Conservation (phyloP, 345 rosid genomes). For the Cardamine occulta region DNA sequence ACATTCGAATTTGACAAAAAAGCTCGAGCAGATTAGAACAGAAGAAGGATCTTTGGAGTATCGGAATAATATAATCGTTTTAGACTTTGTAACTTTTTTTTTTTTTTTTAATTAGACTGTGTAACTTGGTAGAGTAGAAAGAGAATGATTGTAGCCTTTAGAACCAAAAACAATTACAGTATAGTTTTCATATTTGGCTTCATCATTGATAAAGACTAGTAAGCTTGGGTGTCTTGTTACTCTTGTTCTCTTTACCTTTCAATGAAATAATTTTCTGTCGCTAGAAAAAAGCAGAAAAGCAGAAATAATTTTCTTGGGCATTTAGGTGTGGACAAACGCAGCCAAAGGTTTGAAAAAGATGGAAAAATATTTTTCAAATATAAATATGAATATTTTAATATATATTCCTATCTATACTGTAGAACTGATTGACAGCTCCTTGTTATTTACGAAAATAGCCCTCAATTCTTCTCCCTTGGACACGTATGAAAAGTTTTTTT, state of each 20-base stretch:
- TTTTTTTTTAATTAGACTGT: background rate
- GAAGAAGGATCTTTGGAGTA: background rate
- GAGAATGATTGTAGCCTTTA: background rate
- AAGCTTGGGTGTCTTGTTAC: slow-evolving; percentile 22
- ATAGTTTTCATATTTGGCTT: slow-evolving; percentile 8
- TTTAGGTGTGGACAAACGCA: slow-evolving; percentile 39
- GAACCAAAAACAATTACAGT: background rate
- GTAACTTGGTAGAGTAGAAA: slow-evolving; percentile 7
- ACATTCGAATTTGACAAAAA: background rate
- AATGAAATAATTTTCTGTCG: slow-evolving; percentile 37
- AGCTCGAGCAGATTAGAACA: background rate
- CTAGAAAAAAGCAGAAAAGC: slow-evolving; percentile 24
- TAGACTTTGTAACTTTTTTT: slow-evolving; percentile 2
- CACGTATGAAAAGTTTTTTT: slow-evolving; percentile 9
- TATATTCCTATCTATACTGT: slow-evolving; percentile 19
- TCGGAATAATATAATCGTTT: background rate
- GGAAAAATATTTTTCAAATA: background rate
- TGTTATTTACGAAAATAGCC: slow-evolving; percentile 40
- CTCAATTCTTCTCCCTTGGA: slow-evolving; percentile 38
- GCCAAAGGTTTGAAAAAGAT: slow-evolving; percentile 38
- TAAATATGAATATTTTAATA: slow-evolving; percentile 6
- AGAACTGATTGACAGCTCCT: slow-evolving; percentile 41
- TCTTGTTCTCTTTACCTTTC: background rate
- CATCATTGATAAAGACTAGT: slow-evolving; percentile 36
- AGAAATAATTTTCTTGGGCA: slow-evolving; percentile 6